Evolutionary conservation across 345 rosid species (phyloP).

Genomic region (Luvunga scandens): DNA sequence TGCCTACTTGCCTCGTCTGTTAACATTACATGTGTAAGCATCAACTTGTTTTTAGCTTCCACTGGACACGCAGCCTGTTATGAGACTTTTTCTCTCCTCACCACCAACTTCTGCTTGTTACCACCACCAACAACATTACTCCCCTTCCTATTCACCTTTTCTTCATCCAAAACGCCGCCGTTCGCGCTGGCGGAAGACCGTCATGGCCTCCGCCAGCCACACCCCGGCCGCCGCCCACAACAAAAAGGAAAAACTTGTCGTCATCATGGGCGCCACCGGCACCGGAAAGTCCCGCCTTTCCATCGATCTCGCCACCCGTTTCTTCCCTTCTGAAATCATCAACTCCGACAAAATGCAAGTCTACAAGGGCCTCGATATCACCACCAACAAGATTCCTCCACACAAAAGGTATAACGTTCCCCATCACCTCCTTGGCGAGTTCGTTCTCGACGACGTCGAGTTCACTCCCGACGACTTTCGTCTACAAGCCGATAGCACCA

Average conservation of each 20-base stretch:
- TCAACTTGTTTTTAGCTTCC: neutral
- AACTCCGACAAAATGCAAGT: conserved; percentile 94
- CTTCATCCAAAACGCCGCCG: neutral
- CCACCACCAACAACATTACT: conserved; percentile 1
- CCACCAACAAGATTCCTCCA: conserved; percentile 74
- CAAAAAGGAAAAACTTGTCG: conserved; percentile 57
- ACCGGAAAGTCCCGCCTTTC: conserved; percentile 80
- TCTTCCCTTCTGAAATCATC: conserved; percentile 55
- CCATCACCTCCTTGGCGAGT: conserved; percentile 74
- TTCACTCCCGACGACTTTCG: conserved; percentile 58
- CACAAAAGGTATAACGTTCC: conserved; percentile 58
- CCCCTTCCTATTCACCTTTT: neutral
- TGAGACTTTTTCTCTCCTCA: neutral
- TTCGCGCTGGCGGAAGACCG: neutral
- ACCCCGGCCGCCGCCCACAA: neutral
- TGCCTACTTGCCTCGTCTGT: neutral
- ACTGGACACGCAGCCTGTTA: neutral
- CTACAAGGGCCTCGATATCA: conserved; percentile 69
- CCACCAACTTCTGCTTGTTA: neutral
- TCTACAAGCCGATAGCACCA: conserved; percentile 33
- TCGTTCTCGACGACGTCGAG: conserved; percentile 44
- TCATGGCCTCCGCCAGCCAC: conserved; percentile 17
- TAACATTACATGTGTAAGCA: neutral
- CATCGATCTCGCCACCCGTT: conserved; percentile 62
- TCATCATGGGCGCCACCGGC: conserved; percentile 89